A percentile compares a stretch with the other conserved stretches of the same genome.
phyloP scores from a whole-genome alignment of 345 rosid genomes.

The Heritiera littoralis region DNA sequence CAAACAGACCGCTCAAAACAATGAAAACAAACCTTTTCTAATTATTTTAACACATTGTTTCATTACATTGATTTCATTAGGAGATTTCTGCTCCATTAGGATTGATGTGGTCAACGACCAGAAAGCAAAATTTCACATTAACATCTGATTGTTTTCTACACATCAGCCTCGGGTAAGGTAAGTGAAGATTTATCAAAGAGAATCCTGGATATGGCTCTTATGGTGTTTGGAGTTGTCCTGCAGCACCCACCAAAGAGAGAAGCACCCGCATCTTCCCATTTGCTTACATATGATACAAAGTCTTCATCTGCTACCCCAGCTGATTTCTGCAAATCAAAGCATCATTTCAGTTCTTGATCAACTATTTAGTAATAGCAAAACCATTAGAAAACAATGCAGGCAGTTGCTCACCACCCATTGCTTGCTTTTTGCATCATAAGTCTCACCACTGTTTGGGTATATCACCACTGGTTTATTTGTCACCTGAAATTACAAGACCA shows the following conservation, averaged over 20 bases:
- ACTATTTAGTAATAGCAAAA: background rate
- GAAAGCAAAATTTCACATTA: background rate
- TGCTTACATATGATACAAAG: conserved; percentile 67
- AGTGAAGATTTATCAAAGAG: conserved; percentile 43
- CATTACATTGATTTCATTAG: background rate
- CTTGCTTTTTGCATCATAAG: conserved; percentile 60
- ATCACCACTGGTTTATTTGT: conserved; percentile 65
- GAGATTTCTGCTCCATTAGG: background rate
- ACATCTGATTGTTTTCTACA: background rate
- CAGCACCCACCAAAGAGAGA: conserved; percentile 89
- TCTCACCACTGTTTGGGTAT: conserved; percentile 90
- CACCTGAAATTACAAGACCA: conserved; percentile 40
- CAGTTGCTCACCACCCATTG: conserved; percentile 70
- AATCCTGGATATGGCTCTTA: conserved; percentile 54
- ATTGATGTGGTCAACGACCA: background rate
- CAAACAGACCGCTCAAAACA: background rate
- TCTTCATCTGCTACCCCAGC: conserved; percentile 62
- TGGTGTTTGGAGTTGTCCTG: conserved; percentile 84
- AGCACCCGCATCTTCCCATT: conserved; percentile 79
- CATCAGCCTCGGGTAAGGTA: conserved; percentile 20
- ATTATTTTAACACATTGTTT: background rate
- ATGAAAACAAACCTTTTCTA: background rate
- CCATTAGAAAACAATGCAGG: background rate
- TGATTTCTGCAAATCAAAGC: conserved; percentile 45
- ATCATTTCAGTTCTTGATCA: conserved; percentile 9